phyloP scores from a whole-genome alignment of 495 filamentous ascomycete genomes.

The Lasiosphaeris hirsuta region DNA sequence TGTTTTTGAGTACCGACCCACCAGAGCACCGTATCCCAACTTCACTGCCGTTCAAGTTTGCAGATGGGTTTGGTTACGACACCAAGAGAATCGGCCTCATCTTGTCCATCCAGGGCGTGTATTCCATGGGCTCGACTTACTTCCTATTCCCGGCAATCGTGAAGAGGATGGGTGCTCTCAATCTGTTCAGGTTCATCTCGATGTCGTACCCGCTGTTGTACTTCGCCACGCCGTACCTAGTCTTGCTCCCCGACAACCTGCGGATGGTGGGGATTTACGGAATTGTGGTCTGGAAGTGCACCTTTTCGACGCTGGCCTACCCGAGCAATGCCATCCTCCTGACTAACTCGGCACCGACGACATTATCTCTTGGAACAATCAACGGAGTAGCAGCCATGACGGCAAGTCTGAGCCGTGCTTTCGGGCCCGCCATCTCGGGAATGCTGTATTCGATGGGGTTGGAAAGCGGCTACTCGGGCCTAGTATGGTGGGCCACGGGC shows the following conservation, averaged over 20 bases:
- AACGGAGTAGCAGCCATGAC: conserved; percentile 91
- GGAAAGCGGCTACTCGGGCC: conserved; percentile 71
- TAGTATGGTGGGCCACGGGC: conserved; percentile 89
- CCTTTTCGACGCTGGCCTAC: conserved; percentile 78
- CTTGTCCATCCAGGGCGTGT: conserved; percentile 82
- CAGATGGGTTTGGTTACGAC: conserved; percentile 76
- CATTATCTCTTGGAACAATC: conserved; percentile 78
- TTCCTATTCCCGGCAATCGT: conserved; percentile 77
- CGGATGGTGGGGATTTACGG: conserved; percentile 70
- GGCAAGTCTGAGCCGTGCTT: conserved; percentile 79
- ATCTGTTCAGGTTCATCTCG: conserved; percentile 75
- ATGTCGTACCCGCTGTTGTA: conserved; percentile 86
- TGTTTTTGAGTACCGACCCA: conserved; percentile 76
- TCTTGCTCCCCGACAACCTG: conserved; percentile 68
- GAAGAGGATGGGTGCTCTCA: conserved; percentile 66
- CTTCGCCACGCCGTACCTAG: conserved; percentile 81
- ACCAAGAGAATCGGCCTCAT: conserved; percentile 83
- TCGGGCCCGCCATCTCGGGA: conserved; percentile 86
- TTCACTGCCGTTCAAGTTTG: conserved; percentile 79
- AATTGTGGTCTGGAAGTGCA: conserved; percentile 83
- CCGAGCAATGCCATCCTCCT: conserved; percentile 82
- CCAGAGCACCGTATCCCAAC: conserved; percentile 38
- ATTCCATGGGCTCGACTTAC: conserved; percentile 80
- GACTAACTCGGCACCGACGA: conserved; percentile 76
- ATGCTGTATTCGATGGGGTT: conserved; percentile 78